Conservation (phyloP, 495 filamentous ascomycete species). For the Aspergillus sparsus region DNA sequence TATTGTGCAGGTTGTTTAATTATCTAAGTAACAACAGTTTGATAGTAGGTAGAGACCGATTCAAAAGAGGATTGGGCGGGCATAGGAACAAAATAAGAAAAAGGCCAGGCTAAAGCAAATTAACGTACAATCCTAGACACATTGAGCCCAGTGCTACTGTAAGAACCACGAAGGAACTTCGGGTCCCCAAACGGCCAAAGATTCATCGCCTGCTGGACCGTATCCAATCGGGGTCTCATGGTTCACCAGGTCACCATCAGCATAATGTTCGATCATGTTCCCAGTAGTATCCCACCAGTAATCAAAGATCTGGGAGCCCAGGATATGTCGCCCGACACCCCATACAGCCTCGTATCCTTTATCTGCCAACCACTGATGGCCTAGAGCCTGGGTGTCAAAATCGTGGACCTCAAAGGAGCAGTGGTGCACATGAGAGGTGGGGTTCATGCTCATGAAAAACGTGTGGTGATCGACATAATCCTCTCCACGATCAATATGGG, state of each 20-base stretch:
- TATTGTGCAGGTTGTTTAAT: too few species aligned
- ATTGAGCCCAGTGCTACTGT: too few species aligned
- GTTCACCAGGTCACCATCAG: constrained; percentile 64
- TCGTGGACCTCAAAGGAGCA: constrained; percentile 68
- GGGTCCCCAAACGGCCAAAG: background rate
- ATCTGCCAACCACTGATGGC: constrained; percentile 63
- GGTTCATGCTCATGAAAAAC: background rate
- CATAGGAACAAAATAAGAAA: too few species aligned
- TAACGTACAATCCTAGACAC: too few species aligned
- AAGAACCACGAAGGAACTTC: background rate
- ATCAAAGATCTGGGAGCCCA: constrained; percentile 71
- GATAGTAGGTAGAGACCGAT: too few species aligned
- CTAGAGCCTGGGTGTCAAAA: constrained; percentile 68
- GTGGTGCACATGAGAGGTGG: constrained; percentile 60
- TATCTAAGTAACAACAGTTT: too few species aligned
- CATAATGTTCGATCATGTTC: constrained; percentile 64
- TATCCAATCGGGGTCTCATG: constrained; percentile 26
- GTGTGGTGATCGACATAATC: background rate
- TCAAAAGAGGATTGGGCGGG: too few species aligned
- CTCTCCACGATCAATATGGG: background rate
- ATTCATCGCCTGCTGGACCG: background rate
- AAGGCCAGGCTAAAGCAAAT: too few species aligned
- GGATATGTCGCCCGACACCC: constrained; percentile 68
- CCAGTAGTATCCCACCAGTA: constrained; percentile 64
- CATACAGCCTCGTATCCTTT: constrained; percentile 65